Percentiles rank a stretch among this genome's conserved stretches.
Conservation (phyloP, 176 grass and related monocot genomes). For the Areca catechu region DNA sequence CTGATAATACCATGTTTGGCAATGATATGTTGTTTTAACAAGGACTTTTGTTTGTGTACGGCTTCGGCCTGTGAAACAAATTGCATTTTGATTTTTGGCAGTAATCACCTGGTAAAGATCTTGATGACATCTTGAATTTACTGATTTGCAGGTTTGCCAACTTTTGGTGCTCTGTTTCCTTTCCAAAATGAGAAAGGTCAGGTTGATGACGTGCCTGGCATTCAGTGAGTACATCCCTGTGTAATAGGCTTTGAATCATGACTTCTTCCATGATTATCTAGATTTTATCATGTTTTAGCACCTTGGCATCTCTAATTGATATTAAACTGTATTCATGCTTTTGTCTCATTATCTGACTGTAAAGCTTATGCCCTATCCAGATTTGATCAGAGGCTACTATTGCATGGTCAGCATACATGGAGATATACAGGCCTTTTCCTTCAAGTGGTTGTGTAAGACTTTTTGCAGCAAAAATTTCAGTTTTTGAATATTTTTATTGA, state of each 20-base stretch:
- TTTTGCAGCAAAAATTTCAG: background rate
- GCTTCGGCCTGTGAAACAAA: too few relatives aligned
- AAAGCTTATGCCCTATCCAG: slow-evolving; percentile 33
- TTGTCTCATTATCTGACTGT: background rate
- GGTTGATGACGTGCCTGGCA: slow-evolving; percentile 58
- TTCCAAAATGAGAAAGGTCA: slow-evolving; percentile 40
- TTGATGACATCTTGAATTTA: slow-evolving; percentile 11
- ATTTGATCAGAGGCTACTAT: slow-evolving; percentile 60
- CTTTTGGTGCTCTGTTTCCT: slow-evolving; percentile 78
- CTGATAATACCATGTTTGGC: too few relatives aligned
- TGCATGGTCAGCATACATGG: slow-evolving; percentile 97
- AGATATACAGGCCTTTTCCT: slow-evolving; percentile 65
- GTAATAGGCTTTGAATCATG: background rate
- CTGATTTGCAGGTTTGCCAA: slow-evolving; percentile 63
- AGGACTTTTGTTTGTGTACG: too few relatives aligned
- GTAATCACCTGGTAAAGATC: too few relatives aligned
- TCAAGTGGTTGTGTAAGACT: slow-evolving; percentile 49
- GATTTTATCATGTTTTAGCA: too few relatives aligned
- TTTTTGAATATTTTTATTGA: too few relatives aligned
- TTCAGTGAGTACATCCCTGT: slow-evolving; percentile 54
- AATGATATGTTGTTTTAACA: too few relatives aligned
- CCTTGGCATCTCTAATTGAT: too few relatives aligned
- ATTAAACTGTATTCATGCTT: too few relatives aligned
- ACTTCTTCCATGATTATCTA: background rate
- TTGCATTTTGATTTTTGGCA: too few relatives aligned